Evolutionary conservation across 2,329 filamentous ascomycete genomes (phyloP), one percentile per base, ranked within the genome.

Genomic region (Neurospora crassa): DNA sequence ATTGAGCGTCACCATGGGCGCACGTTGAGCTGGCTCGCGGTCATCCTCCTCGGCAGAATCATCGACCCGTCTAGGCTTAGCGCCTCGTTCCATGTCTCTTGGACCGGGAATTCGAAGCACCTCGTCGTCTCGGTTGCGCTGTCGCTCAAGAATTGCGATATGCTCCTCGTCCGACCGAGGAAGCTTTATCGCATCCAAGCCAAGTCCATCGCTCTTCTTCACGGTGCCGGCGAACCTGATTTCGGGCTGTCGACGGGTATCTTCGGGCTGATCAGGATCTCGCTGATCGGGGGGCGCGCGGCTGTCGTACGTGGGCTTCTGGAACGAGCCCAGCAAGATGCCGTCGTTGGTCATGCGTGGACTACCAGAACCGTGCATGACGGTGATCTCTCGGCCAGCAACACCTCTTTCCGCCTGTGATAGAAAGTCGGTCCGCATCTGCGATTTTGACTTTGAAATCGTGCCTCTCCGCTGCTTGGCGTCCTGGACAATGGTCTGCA

Each of bases 91-190:
- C 68, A 91, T 94, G 78, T 98, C 96, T 76, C 94, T 86, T 0
- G 96, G 96, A 24, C 94, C 94, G 0, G 96, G 96, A 76, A 99
- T 98, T 53, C 93, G 91, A 63, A 98, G 83, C 0, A 94, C 89
- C 42, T 90, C 89, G 70, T 89, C 90, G 71, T 92, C 90, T 73
- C 89, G 89, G 1, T 92, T 91, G 45, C 94, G 88, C 79, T 97
- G 95, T 41, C 91, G 90, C 79, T 97, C 89, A 16, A 97, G 80
- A 76, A 98, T 96, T 6, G 92, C 92, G 77, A 97, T 96, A 77
- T 97, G 93, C 73, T 94, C 91, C 70, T 93, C 91, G 67, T 91
- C 85, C 42, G 86, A 84, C 68, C 87, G 87, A 69, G 81, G 82
- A 29, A 84, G 75, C 70, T 85, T 82, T n/a, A 81, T 78, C 11